These are phyloP conservation scores for Hansfordia pulvinata DNA, from an alignment of 2,329 filamentous ascomycete species.

Conservation along the genomic window DNA sequence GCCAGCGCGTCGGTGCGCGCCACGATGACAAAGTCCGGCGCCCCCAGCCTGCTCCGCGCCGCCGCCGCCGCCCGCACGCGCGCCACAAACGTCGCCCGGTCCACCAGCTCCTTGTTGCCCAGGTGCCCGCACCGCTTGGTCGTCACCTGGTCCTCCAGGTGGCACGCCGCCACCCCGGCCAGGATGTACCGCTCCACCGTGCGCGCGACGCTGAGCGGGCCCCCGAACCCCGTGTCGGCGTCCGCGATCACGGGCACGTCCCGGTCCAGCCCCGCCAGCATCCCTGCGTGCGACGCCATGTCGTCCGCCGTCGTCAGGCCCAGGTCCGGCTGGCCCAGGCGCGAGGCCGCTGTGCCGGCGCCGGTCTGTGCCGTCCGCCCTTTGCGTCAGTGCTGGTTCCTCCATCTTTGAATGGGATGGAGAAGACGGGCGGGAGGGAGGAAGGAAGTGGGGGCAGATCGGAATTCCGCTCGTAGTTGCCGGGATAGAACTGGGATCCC, in stretches of 20 bases:
- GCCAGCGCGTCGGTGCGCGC: constrained; percentile 42
- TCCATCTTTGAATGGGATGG: neutral
- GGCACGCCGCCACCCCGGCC: constrained; percentile 15
- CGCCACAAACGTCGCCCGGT: constrained; percentile 12
- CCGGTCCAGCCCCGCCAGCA: constrained; percentile 47
- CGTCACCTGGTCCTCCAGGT: constrained; percentile 20
- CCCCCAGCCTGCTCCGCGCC: constrained; percentile 21
- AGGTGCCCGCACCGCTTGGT: constrained; percentile 25
- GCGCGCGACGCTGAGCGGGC: constrained; percentile 35
- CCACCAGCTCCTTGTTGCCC: constrained; percentile 19
- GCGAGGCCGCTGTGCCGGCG: constrained; percentile 29
- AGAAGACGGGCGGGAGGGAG: neutral
- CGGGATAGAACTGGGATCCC: too few relatives aligned
- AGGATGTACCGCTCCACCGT: constrained; percentile 21
- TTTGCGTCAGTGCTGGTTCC: too few relatives aligned
- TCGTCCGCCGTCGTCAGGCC: constrained; percentile 47
- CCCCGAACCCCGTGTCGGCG: constrained; percentile 44
- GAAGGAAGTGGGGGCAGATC: neutral
- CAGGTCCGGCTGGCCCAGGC: constrained; percentile 48
- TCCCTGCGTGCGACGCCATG: constrained; percentile 49
- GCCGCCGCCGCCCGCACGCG: constrained; percentile 17
- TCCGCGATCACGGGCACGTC: constrained; percentile 45
- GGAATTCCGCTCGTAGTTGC: too few relatives aligned
- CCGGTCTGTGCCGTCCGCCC: too few relatives aligned
- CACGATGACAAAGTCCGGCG: constrained; percentile 46